A percentile compares a stretch with the other conserved stretches of the same genome.
phyloP scores from a whole-genome alignment of 106 monocot species.

The Dactylorhiza incarnata region DNA sequence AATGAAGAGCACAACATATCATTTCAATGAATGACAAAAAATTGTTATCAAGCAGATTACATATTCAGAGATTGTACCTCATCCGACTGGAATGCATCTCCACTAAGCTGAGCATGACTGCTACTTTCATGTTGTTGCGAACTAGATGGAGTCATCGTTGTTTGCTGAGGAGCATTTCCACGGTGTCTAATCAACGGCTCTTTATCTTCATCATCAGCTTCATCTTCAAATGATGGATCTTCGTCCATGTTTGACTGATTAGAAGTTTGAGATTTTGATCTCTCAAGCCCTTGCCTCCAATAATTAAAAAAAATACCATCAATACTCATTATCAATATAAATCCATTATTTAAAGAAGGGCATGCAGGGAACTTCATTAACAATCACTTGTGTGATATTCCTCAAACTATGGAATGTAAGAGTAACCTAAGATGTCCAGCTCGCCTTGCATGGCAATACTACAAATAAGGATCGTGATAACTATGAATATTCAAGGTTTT shows the following conservation, averaged over 20 bases:
- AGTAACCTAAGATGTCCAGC: neutral
- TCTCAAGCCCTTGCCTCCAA: constrained; percentile 44
- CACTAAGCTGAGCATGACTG: constrained; percentile 29
- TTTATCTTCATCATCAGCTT: constrained; percentile 66
- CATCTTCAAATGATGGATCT: constrained; percentile 36
- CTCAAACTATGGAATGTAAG: neutral
- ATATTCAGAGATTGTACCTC: constrained; percentile 26
- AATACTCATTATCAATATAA: neutral
- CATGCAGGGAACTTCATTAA: neutral
- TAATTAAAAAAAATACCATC: constrained; percentile 18
- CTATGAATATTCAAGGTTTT: neutral
- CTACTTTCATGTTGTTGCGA: constrained; percentile 17
- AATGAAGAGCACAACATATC: neutral
- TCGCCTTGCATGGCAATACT: neutral
- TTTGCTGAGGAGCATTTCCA: constrained; percentile 21
- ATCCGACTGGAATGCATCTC: constrained; percentile 35
- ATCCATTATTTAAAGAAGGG: constrained; percentile 1
- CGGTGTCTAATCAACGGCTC: constrained; percentile 40
- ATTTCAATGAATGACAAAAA: neutral
- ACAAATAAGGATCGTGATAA: neutral
- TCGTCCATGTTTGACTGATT: constrained; percentile 18
- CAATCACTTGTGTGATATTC: neutral
- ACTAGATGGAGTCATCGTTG: constrained; percentile 34
- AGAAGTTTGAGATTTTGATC: constrained; percentile 25
- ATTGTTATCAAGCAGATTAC: neutral